Evolutionary conservation across 2,329 filamentous ascomycete genomes (phyloP).

Genomic region (Pseudocercospora pini-densiflorae): DNA sequence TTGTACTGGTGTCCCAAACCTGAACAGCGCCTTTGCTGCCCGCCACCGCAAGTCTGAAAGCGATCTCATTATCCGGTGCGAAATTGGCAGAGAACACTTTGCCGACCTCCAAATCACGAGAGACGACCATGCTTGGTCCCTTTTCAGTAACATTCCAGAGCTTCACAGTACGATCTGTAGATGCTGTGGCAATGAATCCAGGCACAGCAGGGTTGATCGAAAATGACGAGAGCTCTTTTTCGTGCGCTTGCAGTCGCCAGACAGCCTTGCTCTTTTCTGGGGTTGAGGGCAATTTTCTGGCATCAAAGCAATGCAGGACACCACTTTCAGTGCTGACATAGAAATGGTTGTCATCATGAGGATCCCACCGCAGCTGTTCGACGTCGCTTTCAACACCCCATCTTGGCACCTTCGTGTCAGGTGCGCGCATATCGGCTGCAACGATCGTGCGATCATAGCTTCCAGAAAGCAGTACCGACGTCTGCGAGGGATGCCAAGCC

Average conservation of each 20-base stretch:
- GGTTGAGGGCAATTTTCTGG: slow-evolving; percentile 73
- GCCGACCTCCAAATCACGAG: slow-evolving; percentile 88
- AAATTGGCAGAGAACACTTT: slow-evolving; percentile 93
- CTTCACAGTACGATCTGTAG: slow-evolving; percentile 93
- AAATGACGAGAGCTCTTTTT: slow-evolving; percentile 88
- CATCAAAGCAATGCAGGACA: slow-evolving; percentile 89
- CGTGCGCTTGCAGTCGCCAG: slow-evolving; percentile 95
- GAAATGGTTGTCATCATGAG: slow-evolving; percentile 90
- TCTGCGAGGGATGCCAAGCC: slow-evolving; percentile 87
- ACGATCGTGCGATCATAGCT: slow-evolving; percentile 95
- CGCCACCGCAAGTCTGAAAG: slow-evolving; percentile 89
- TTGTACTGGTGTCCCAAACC: slow-evolving; percentile 97
- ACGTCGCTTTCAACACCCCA: slow-evolving; percentile 98
- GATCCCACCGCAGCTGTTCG: slow-evolving; percentile 90
- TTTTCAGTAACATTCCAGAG: slow-evolving; percentile 83
- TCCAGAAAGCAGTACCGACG: slow-evolving; percentile 87
- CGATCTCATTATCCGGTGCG: slow-evolving; percentile 86
- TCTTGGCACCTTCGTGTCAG: slow-evolving; percentile 76
- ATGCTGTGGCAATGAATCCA: slow-evolving; percentile 91
- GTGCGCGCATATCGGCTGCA: slow-evolving; percentile 94
- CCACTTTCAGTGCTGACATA: slow-evolving; percentile 91
- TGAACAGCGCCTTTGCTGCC: slow-evolving; percentile 92
- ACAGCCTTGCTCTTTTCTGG: slow-evolving; percentile 80
- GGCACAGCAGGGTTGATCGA: slow-evolving; percentile 89
- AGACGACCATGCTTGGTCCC: slow-evolving; percentile 88